Evolutionary conservation across 257 asterid species (phyloP), one percentile per base, ranked within the genome.

Genomic region (Scutellaria minor): DNA sequence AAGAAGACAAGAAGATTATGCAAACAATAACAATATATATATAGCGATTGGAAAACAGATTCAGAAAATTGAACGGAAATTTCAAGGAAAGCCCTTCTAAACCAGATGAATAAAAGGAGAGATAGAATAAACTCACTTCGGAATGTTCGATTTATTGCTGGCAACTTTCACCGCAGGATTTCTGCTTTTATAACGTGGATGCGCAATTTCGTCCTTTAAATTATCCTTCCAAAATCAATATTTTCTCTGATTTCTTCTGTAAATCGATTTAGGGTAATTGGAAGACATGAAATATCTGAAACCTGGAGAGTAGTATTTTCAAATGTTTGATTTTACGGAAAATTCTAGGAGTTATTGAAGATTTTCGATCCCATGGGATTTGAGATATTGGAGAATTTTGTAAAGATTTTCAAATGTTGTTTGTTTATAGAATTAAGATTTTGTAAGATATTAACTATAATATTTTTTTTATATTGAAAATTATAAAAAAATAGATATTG

Each of bases 91-190:
- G 18, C 37, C 11, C 10, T 27, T 14, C 46, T 20, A 1, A 31
- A 59, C n/a, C n/a, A n/a, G n/a, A n/a, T 2, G 37, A 59, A 20
- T 9, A 15, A 54, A 13, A 15, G 39, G 8, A 20, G 18, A n/a
- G 9, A 2, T 10, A 13, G 14, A 65, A 20, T 3, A 14, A 50
- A 64, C 73, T 61, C 52, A 68, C 83, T 24, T 22, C 63, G 31
- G 62, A 64, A 69, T 14, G 68, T 40, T 56, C 14, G 61, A 58
- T 24, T 8, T 13, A 41, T 74, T 56, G 59, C 77, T 50, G 22
- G 68, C 41, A 27, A 47, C 1, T 9, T 68, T 35, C 64, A 61
- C 44, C 50, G 59, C 51, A 9, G 65, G 42, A 48, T 14, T 50
- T 10, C 13, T 5, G 70, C 18, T 45, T 45, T 42, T 14, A 37